Base-by-base conservation (phyloP, 78 protist genomes). In the Polysphondylium violaceum region DNA sequence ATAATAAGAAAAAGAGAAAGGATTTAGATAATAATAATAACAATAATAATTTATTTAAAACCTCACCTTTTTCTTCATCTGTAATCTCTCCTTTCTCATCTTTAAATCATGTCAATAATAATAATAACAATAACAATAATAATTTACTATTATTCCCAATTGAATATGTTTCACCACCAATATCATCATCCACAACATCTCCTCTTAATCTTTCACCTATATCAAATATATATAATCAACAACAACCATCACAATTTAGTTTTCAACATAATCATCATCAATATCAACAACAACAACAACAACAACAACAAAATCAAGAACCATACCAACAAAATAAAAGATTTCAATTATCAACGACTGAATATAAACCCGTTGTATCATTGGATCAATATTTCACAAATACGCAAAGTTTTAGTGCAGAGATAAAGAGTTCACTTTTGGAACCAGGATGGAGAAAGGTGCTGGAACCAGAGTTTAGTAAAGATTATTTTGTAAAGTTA, bases 401-500 rank as follows among this genome's bases (percentile, higher is more conserved):
- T 12, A 35, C 31, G 25, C 55, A 41, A 23, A 67, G 36, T 2
- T 83, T 17, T 71, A 58, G 72, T 40, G 73, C 67, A 19, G 36
- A 59, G 33, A 69, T 83, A n/a, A 83, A 69, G 58, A 36, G 25
- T 33, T 83, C 91, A 43, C 23, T 83, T 17, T 5, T 6, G 2
- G 63, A 74, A 58, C 29, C 31, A 9, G 79, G 61, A 29, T 83
- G 91, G 91, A 67, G 60, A 69, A 11, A 36, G 1, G 35, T 33
- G 6, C 56, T 83, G 29, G 40, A 35, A 19, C 25, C 25, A 9
- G 91, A 83, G 43, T 83, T 83, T 59, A 73, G 69, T 12, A 67
- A 69, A 59, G 78, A 74, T 1, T 83, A 83, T 44, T 55, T 83
- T 8, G 25, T 59, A 69, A 21, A 60, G 14, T 59, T 83, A 47